A percentile compares a stretch with the other conserved stretches of the same genome.
Conservation (phyloP, 345 rosid genomes). For the Jatropha curcas region DNA sequence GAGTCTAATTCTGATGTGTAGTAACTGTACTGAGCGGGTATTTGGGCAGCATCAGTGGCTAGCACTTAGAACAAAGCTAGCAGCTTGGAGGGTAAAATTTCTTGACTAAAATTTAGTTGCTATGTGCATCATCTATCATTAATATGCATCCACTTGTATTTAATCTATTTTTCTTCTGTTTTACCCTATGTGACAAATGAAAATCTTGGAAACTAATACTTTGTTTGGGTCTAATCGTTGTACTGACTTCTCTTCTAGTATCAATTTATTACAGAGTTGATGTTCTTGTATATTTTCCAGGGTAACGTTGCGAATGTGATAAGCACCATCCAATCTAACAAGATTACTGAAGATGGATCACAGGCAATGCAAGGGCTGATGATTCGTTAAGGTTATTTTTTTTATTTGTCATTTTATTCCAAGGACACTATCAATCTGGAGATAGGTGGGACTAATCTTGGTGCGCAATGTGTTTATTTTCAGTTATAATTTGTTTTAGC, state of each 20-base stretch:
- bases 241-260: neutral
- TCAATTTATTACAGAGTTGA: neutral
- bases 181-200: no score
- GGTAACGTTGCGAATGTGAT: constrained; percentile 68
- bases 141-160: neutral
- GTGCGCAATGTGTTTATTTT: neutral
- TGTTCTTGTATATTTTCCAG: constrained; percentile 37
- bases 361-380: constrained; percentile 65
- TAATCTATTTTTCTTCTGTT: no score
- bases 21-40: constrained; percentile 71
- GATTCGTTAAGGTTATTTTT: constrained; percentile 44
- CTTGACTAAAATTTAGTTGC: neutral
- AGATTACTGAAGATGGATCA: constrained; percentile 75
- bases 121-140: neutral
- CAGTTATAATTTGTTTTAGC: neutral
- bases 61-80: constrained; percentile 62
- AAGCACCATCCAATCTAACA: constrained; percentile 80
- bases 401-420: neutral
- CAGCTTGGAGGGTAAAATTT: constrained; percentile 68
- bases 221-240: neutral
- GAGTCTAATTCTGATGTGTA: constrained; percentile 26
- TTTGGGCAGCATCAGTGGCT: constrained; percentile 79
- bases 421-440: neutral
- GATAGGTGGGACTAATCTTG: neutral
- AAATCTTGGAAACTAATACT: neutral